Evolutionary conservation across 257 asterid species (phyloP).

Genomic region (Nicotiana tomentosiformis): DNA sequence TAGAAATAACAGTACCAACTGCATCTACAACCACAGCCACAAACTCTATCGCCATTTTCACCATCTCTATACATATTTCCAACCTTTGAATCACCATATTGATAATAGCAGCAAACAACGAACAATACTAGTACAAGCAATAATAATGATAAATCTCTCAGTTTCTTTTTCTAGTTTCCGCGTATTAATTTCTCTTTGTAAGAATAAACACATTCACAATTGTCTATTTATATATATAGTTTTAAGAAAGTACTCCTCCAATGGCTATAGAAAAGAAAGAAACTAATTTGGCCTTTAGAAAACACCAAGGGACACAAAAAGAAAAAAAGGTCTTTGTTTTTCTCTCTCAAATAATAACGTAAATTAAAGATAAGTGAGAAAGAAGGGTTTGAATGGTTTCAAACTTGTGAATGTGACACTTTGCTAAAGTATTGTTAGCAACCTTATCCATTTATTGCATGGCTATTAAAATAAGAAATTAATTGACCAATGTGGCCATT

Average conservation of each 20-base stretch:
- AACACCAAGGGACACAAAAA: neutral
- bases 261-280: neutral
- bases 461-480: neutral
- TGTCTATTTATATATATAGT: neutral
- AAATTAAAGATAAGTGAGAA: neutral
- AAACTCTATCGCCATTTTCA: neutral
- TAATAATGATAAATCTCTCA: neutral
- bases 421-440: neutral
- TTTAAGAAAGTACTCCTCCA: neutral
- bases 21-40: neutral
- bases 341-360: neutral
- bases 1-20: neutral
- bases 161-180: neutral
- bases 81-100: neutral
- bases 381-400: neutral
- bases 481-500: neutral
- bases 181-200: neutral
- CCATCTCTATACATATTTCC: neutral
- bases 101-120: neutral
- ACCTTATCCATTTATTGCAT: slow-evolving; percentile 2
- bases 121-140: neutral
- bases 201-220: neutral
- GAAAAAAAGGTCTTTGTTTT: too few relatives aligned
- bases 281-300: neutral
- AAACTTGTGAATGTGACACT: neutral